Base-by-base conservation (phyloP, 2,329 filamentous ascomycete genomes). In the Verruconis gallopava region DNA sequence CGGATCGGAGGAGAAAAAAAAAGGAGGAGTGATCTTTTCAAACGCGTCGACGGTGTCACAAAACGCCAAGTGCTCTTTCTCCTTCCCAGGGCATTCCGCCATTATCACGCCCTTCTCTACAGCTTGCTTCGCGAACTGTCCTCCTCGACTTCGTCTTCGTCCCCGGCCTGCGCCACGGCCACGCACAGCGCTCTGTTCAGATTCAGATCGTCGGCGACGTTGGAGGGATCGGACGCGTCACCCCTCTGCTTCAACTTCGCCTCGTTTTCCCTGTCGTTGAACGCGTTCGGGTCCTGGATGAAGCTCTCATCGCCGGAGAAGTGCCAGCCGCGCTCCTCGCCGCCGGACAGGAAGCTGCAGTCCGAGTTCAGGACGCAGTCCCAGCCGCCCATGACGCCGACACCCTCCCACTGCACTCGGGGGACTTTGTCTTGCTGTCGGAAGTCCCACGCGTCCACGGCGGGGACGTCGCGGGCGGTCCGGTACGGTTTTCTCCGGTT, bases 271-370 rank as follows among this genome's bases (percentile, higher is more conserved):
- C 13, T 38, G 14, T 44, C 42, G 18, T 40, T 40, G 19, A 34
- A 21, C 4, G 17, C 37, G 22, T 44, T 36, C 3, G 36, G 42
- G 18, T 44, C 38, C 18, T n/a, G 34, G 17, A 44, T 19, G n/a
- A 44, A 44, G 11, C 28, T 36, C 14, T 44, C 42, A 25, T 44
- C 42, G 2, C 42, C 42, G 4, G 28, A 45, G 33, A 44, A 35
- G 9, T 61, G 91, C 86, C 89, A 96, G 56, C 86, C 86, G 65
- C 88, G 72, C 62, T 96, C 89, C 52, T 82, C 80, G 5, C 89
- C 89, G 42, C 73, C 72, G 42, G 69, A 75, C 50, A 96, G 65
- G 61, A 89, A 93, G 46, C 73, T 79, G 54, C 86, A 94, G 58
- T 94, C 85, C 13, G 85, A 85, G 63, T 94, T 89, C 41, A 74